Conservation (phyloP, 2,329 filamentous ascomycete species). For the Penicillium hesseltinei region DNA sequence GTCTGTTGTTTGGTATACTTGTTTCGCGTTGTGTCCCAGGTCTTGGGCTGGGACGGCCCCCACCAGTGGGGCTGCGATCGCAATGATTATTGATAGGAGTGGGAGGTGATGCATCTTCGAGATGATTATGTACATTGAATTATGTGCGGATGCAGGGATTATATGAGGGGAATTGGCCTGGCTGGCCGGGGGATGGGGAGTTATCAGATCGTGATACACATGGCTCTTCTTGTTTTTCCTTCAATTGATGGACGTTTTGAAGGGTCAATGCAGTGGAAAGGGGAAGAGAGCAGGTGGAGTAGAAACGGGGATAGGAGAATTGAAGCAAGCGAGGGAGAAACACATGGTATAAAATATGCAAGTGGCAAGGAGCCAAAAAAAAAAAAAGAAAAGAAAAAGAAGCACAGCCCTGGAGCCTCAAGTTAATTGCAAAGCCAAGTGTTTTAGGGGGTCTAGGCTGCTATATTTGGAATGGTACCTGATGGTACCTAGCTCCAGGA, state of each 20-base stretch:
- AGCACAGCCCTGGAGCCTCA: conserved; percentile 4
- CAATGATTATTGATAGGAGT: conserved; percentile 2
- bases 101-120: background rate
- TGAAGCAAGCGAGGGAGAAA: conserved; percentile 3
- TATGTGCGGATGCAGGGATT: background rate
- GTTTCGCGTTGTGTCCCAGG: background rate
- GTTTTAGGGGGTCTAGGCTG: conserved; percentile 13
- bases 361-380: background rate
- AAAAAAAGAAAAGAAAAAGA: background rate
- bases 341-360: conserved; percentile 8
- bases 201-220: conserved; percentile 4
- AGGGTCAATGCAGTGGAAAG: background rate
- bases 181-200: background rate
- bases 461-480: conserved; percentile 11
- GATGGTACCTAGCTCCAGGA: background rate
- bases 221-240: background rate
- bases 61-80: background rate
- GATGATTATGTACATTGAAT: conserved; percentile 3
- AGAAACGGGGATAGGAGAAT: background rate
- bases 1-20: conserved; percentile 28
- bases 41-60: conserved; percentile 2
- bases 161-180: background rate
- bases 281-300: background rate
- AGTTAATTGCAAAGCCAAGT: conserved; percentile 17
- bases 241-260: background rate